Base-by-base conservation (phyloP, 2,329 filamentous ascomycete genomes). In the Ceratocystis harringtonii region DNA sequence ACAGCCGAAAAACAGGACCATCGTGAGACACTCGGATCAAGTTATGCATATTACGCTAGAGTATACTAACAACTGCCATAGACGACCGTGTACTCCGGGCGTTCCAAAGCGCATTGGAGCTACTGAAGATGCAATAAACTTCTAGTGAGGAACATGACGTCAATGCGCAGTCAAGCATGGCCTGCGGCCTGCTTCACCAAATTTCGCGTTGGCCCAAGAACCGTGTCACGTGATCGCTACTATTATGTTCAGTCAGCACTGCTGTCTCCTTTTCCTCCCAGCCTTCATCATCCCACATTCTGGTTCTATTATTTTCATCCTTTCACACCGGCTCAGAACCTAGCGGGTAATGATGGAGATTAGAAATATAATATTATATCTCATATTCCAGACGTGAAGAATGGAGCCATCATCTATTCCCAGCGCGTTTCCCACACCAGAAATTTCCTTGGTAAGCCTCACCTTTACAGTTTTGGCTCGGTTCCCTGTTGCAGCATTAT, bases 1-100 rank as follows among this genome's bases (percentile, higher is more conserved):
- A 78, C 95, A 66, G 83, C 85, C 64, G 81, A 86, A 69, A 94
- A 88, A 72, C 87, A 91, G 71, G 80, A 86, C 68, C 91, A 96
- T 71, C 89, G 91, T 95, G 77, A 77, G 88, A 76, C 44, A 61
- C 25, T 30, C 8, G 48, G n/a, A n/a, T n/a, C 45, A 50, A 3
- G 45, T 2, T 8, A 52, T 12, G 7, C n/a, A 6, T 52, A 25
- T 12, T 52, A 25, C 48, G n/a, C 4, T 25, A 12, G n/a, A 3
- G 7, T 6, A 6, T 22, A 30, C 55, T 58, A 19, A 58, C 19
- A 43, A 6, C 45, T 62, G 7, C 57, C 15, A n/a, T 28, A 69
- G 68, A 68, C 28, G 66, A 68, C 15, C 80, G 85, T 70, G 84
- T 86, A 65, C 81, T 86, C 8, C 77, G 79, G 62, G 84, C 84